Percentiles rank a stretch among this genome's conserved stretches.
Evolutionary conservation across 2,329 filamentous ascomycete species (phyloP).

Genomic region (Calonectria multiphialidica): DNA sequence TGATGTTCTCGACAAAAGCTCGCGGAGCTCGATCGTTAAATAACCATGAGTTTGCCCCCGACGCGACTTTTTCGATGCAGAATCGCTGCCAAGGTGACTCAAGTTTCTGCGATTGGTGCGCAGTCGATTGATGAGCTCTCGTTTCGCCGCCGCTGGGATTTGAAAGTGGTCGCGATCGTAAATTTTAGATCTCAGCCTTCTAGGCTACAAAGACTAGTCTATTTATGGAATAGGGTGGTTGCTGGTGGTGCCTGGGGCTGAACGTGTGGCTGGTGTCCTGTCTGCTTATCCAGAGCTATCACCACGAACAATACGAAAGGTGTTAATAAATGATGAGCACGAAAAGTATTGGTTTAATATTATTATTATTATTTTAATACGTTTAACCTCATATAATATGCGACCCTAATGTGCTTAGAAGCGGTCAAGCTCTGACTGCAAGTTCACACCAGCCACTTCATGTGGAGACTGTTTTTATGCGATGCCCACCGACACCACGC

Average conservation of each 20-base stretch:
- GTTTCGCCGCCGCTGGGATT: slow-evolving; percentile 32
- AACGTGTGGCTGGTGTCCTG: slow-evolving; percentile 26
- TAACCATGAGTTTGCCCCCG: slow-evolving; percentile 49
- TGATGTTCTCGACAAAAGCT: slow-evolving; percentile 54
- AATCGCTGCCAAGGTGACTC: slow-evolving; percentile 33
- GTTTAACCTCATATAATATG: neutral
- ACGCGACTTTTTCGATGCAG: slow-evolving; percentile 26
- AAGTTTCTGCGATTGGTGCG: slow-evolving; percentile 39
- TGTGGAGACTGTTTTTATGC: slow-evolving; percentile 11
- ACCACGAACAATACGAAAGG: neutral
- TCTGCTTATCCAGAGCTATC: neutral
- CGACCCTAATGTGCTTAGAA: neutral
- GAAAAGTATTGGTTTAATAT: too few relatives aligned
- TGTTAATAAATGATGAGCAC: neutral
- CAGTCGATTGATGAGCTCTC: slow-evolving; percentile 37
- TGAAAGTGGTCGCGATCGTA: slow-evolving; percentile 45
- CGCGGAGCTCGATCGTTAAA: slow-evolving; percentile 48
- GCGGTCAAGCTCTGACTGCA: neutral
- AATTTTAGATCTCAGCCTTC: slow-evolving; percentile 51
- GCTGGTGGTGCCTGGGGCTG: slow-evolving; percentile 28
- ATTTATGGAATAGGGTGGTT: slow-evolving; percentile 14
- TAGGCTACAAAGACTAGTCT: slow-evolving; percentile 34
- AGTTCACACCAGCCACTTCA: slow-evolving; percentile 20
- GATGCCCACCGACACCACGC: slow-evolving; percentile 16
- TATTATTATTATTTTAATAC: too few relatives aligned